phyloP scores from a whole-genome alignment of 495 filamentous ascomycete species.

The Penicillium psychrofluorescens region DNA sequence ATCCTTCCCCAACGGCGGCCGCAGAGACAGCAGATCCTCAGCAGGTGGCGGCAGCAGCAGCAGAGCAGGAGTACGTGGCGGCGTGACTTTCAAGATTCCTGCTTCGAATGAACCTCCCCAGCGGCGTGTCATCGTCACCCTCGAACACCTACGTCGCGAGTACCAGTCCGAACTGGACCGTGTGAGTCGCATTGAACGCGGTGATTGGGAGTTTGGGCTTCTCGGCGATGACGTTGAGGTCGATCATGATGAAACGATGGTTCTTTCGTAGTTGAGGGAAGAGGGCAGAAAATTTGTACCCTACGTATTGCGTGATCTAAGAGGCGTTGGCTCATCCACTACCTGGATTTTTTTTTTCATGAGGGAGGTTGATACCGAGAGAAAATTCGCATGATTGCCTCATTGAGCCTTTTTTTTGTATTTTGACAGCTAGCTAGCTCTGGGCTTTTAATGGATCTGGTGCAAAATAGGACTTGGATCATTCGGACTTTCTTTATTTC shows the following conservation, averaged over 20 bases:
- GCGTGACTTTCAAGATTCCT: constrained; percentile 11
- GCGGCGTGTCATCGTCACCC: constrained; percentile 56
- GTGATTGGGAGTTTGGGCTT: constrained; percentile 53
- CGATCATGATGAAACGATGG: constrained; percentile 39
- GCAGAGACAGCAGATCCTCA: constrained; percentile 19
- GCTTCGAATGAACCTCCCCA: constrained; percentile 10
- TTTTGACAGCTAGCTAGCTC: background rate
- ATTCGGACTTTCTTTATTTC: background rate
- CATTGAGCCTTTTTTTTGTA: background rate
- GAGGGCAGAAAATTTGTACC: background rate
- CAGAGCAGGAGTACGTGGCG: constrained; percentile 3
- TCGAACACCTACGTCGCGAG: constrained; percentile 74
- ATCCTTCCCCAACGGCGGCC: constrained; percentile 9
- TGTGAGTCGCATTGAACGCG: constrained; percentile 52
- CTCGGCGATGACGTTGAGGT: constrained; percentile 22
- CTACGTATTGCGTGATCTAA: background rate
- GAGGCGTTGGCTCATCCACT: too few species aligned
- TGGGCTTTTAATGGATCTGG: constrained; percentile 3
- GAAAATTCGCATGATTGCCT: too few species aligned
- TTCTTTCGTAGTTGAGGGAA: constrained; percentile 18
- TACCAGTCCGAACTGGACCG: constrained; percentile 86
- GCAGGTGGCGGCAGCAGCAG: constrained; percentile 7
- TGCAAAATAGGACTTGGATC: constrained; percentile 12
- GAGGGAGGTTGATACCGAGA: constrained; percentile 9
- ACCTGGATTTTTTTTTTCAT: too few species aligned